Percentiles rank a stretch among this genome's conserved stretches.
These are phyloP conservation scores for Papilionanthe hybrid DNA, from an alignment of 116 monocot genomes.

Conservation along the genomic window DNA sequence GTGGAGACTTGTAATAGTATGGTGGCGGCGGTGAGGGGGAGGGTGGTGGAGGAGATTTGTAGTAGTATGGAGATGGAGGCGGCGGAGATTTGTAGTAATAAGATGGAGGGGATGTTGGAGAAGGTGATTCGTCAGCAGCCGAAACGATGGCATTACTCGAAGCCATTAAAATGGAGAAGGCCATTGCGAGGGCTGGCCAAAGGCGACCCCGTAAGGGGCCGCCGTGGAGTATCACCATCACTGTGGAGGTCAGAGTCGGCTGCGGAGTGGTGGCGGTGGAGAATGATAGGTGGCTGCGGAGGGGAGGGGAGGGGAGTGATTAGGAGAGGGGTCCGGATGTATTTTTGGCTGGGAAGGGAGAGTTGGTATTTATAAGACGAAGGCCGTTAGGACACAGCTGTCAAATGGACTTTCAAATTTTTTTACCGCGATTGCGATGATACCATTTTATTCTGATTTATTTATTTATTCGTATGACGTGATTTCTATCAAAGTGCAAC, in stretches of 20 bases:
- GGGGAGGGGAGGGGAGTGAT: not conserved
- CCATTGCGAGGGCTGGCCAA: too few relatives aligned
- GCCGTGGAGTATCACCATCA: not conserved
- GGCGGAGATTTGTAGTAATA: too few relatives aligned
- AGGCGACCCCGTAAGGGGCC: too few relatives aligned
- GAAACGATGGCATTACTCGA: too few relatives aligned
- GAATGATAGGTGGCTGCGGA: not conserved
- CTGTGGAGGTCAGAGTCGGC: not conserved
- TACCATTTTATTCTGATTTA: not conserved
- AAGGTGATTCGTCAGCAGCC: too few relatives aligned
- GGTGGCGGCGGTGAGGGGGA: too few relatives aligned
- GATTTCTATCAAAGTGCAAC: too few relatives aligned
- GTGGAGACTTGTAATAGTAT: too few relatives aligned
- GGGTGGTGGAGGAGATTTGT: too few relatives aligned
- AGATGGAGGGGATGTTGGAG: too few relatives aligned
- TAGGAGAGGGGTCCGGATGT: not conserved
- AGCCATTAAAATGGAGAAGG: too few relatives aligned
- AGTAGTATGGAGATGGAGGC: too few relatives aligned
- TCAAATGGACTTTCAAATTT: not conserved
- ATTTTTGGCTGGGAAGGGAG: not conserved
- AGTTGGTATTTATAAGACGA: not conserved
- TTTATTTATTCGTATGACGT: not conserved
- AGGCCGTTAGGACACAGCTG: conserved; percentile 1
- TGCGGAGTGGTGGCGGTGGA: not conserved
- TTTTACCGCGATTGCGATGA: not conserved